Evolutionary conservation across 192 early-diverging fungal species (phyloP).

Genomic region (Linnemannia zychae): DNA sequence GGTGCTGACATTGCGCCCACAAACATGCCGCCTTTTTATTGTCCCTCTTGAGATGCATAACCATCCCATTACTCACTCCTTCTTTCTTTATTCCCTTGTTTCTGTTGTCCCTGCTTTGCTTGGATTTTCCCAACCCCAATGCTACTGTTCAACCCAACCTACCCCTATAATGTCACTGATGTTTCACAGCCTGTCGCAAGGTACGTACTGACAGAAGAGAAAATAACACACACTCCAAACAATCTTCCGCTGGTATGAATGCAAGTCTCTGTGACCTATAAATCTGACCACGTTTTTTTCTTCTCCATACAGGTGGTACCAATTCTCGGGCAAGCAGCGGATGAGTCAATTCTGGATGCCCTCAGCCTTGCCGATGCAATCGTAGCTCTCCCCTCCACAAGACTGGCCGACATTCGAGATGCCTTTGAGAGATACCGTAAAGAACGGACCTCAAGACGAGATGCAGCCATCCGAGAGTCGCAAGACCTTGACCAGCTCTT

Average conservation of each 20-base stretch:
- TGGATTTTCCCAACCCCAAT: not conserved
- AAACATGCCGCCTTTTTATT: not conserved
- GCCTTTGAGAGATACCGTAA: conserved; percentile 31
- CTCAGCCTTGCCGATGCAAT: conserved; percentile 31
- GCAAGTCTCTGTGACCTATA: not conserved
- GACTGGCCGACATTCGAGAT: conserved; percentile 11
- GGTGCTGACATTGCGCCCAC: not conserved
- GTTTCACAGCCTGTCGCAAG: conserved; percentile 37
- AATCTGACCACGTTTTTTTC: conserved; percentile 7
- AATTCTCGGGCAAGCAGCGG: conserved; percentile 32
- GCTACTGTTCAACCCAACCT: not conserved
- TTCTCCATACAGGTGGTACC: conserved; percentile 20
- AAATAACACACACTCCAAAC: not conserved
- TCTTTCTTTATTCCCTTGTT: not conserved
- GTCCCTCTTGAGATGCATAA: not conserved
- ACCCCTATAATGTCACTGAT: not conserved
- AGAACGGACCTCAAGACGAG: conserved; percentile 18
- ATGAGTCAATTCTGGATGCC: conserved; percentile 44
- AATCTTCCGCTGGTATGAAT: not conserved
- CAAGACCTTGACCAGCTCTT: conserved; percentile 28
- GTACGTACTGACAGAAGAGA: conserved; percentile 8
- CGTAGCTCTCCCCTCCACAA: conserved; percentile 17
- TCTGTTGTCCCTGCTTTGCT: no score
- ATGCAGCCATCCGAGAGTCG: conserved; percentile 23
- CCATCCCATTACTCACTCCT: not conserved